A percentile compares a stretch with the other conserved stretches of the same genome.
Evolutionary conservation across 1,284 basidiomycete species (phyloP).

Genomic region (Melampsora medusae): DNA sequence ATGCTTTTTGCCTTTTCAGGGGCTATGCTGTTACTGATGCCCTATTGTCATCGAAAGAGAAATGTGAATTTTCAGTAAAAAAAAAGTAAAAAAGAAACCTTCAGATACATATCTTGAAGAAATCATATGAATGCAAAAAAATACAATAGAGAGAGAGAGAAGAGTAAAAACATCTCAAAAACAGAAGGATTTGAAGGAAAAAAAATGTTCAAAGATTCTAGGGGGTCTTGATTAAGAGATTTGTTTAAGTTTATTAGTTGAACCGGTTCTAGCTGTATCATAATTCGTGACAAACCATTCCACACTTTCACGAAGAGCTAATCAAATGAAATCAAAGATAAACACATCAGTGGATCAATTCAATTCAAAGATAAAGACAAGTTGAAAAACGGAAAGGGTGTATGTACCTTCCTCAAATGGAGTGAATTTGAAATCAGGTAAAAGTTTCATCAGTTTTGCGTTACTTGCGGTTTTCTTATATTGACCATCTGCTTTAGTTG

Average conservation of each 20-base stretch:
- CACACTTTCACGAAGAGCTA: conserved; percentile 69
- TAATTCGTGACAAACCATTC: conserved; percentile 78
- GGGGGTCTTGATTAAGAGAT: no score
- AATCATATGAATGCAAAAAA: neutral
- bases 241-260: neutral
- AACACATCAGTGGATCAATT: neutral
- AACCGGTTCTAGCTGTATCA: conserved; percentile 65
- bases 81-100: no score
- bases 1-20: no score
- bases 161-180: neutral
- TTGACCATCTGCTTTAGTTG: conserved; percentile 69
- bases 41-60: no score
- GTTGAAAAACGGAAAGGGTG: neutral
- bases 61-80: no score
- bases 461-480: conserved; percentile 92
- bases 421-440: conserved; percentile 74
- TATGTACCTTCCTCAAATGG: conserved; percentile 72
- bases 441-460: conserved; percentile 68
- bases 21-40: no score
- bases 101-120: no score
- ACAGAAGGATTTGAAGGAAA: neutral
- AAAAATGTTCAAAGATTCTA: conserved; percentile 4
- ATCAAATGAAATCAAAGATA: conserved; percentile 26
- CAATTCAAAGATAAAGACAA: conserved; percentile 7
- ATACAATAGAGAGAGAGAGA: neutral